A percentile compares a stretch with the other conserved stretches of the same genome.
Conservation (phyloP, 805 yeast species). For the Saccharomycopsis oosterbeekiorum region DNA sequence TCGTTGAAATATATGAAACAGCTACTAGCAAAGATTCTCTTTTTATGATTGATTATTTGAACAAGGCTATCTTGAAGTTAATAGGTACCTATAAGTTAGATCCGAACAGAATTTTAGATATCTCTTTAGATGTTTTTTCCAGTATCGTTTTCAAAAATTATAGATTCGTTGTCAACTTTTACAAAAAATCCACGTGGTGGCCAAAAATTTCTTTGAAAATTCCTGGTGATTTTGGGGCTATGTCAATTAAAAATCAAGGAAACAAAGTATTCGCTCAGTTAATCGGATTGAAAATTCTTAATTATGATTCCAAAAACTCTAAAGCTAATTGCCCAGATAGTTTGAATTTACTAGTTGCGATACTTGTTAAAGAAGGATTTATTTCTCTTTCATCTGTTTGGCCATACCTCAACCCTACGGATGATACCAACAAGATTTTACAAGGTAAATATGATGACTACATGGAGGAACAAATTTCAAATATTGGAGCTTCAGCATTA, state of each 20-base stretch:
- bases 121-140: conserved; percentile 45
- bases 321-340: conserved; percentile 33
- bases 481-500: conserved; percentile 64
- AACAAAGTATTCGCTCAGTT: conserved; percentile 44
- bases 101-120: conserved; percentile 56
- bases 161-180: conserved; percentile 38
- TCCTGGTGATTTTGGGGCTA: conserved; percentile 27
- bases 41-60: conserved; percentile 34
- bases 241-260: conserved; percentile 27
- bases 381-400: conserved; percentile 54
- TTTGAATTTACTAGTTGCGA: conserved; percentile 37
- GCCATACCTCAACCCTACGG: conserved; percentile 45
- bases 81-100: conserved; percentile 74
- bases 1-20: conserved; percentile 38
- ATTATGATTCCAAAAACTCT: conserved; percentile 19
- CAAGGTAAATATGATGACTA: conserved; percentile 35
- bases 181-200: conserved; percentile 61
- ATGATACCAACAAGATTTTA: conserved; percentile 35
- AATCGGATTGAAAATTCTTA: conserved; percentile 36
- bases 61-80: conserved; percentile 41
- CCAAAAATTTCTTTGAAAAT: conserved; percentile 27
- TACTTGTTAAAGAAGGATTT: conserved; percentile 57
- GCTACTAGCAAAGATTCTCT: conserved; percentile 32
- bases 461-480: conserved; percentile 44
- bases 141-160: conserved; percentile 35